Evolutionary conservation across 805 yeast species (phyloP), one percentile per base, ranked within the genome.

Genomic region (Teunomyces pallodes): DNA sequence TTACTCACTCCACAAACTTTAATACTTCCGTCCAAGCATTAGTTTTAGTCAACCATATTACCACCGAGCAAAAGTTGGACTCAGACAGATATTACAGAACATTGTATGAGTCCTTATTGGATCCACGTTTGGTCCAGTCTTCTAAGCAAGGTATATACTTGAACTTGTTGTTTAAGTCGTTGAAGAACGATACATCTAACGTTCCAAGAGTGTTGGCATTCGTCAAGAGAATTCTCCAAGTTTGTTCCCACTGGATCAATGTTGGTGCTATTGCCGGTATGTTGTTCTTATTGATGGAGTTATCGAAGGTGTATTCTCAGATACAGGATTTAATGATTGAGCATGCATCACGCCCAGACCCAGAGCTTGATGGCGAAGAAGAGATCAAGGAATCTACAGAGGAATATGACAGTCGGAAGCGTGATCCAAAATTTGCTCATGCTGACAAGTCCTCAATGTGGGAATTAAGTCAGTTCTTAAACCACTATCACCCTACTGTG

Each of bases 1-100:
- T 92, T 64, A 91, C 97, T 4, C 97, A 92, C 66, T 86, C 96
- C 13, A 83, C 96, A 24, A 94, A 94, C 65, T 91, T 92, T 75
- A 89, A 89, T 65, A 92, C 99, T 2, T 85, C 95, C 10, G 84
- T 94, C 20, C 99, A 94, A 72, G 96, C 98, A 0, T 77, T 94
- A 55, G 84, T 87, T 31, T 80, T 94, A 60, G 83, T 94, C 45
- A 83, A 86, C 64, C 96, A 90, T 61, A 86, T 94, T 52, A 79
- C 89, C 14, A 64, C 77, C 43, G 75, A 81, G 45, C 86, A 87
- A 53, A 71, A 74, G 26, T 66, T 83, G 56, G 75, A 77, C 55
- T 56, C 75, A 26, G 87, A 84, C 59, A 79, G 98, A 63, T 94
- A 79, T 64, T 92, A 83, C 74, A 81, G 89, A 62, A 89, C 97